Conservation (phyloP, 192 early-diverging fungal genomes). For the Mycoemilia scoparia region DNA sequence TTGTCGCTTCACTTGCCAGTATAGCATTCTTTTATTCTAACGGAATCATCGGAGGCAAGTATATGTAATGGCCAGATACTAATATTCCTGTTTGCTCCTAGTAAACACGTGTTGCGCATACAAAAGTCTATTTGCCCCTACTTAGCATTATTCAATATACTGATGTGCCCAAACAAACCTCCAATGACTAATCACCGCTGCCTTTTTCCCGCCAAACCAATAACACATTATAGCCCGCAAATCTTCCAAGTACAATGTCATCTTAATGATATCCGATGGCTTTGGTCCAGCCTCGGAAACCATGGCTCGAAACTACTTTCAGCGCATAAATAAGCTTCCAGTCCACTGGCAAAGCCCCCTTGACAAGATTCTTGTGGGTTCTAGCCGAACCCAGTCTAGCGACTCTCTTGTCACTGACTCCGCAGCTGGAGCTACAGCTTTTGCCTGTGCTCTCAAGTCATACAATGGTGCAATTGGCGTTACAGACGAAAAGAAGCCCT, state of each 20-base stretch:
- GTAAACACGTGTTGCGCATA: no score
- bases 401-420: conserved; percentile 79
- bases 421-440: conserved; percentile 95
- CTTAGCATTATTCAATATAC: no score
- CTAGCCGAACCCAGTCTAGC: conserved; percentile 72
- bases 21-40: no score
- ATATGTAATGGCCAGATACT: no score
- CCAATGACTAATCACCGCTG: no score
- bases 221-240: conserved; percentile 1
- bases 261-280: conserved; percentile 89
- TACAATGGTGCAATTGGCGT: conserved; percentile 92
- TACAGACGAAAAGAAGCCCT: conserved; percentile 44
- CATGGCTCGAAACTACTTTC: conserved; percentile 65
- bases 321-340: conserved; percentile 36
- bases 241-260: conserved; percentile 68
- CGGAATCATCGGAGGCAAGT: no score
- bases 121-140: no score
- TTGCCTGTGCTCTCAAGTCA: conserved; percentile 72
- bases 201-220: no score
- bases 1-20: no score
- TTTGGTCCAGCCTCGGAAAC: conserved; percentile 91
- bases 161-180: no score
- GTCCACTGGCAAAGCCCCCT: conserved; percentile 36
- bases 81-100: no score
- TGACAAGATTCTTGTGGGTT: conserved; percentile 63